A percentile compares a stretch with the other conserved stretches of the same genome.
These are phyloP conservation scores for Apiospora saccharicola DNA, from an alignment of 2,329 filamentous ascomycete species.

Conservation along the genomic window DNA sequence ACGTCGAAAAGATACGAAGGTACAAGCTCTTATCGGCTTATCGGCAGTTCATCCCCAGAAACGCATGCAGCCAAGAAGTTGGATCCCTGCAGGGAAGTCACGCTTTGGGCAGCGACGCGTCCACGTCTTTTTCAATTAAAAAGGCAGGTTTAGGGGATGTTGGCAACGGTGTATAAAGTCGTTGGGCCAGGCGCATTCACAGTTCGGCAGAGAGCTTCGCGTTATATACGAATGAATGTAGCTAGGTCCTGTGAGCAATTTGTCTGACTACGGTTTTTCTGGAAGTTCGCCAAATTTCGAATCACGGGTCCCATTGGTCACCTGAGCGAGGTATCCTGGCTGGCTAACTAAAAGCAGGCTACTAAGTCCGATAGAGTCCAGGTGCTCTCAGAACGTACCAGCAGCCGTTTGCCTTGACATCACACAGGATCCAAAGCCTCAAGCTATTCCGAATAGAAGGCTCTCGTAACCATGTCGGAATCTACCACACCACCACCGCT, in stretches of 20 bases:
- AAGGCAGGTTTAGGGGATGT: neutral
- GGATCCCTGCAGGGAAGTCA: slow-evolving; percentile 22
- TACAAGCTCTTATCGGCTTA: slow-evolving; percentile 34
- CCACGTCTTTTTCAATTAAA: slow-evolving; percentile 18
- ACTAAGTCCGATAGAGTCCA: neutral
- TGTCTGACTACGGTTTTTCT: neutral
- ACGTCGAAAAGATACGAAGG: slow-evolving; percentile 32
- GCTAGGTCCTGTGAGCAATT: neutral
- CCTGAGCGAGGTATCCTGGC: neutral
- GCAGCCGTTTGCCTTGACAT: neutral
- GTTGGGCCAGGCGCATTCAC: neutral
- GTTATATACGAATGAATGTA: neutral
- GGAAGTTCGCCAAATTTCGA: neutral
- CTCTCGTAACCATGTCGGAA: neutral
- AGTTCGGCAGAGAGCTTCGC: neutral
- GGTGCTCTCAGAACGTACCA: neutral
- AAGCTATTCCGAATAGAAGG: neutral
- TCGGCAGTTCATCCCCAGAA: slow-evolving; percentile 26
- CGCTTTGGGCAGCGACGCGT: slow-evolving; percentile 38
- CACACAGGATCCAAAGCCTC: neutral
- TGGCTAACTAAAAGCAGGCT: neutral
- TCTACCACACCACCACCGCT: slow-evolving; percentile 23
- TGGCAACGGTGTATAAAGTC: neutral
- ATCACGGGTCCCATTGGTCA: slow-evolving; percentile 1
- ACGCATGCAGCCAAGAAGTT: slow-evolving; percentile 11